Base-by-base conservation (phyloP, 2,329 filamentous ascomycete genomes). In the Drechslerella dactyloides region DNA sequence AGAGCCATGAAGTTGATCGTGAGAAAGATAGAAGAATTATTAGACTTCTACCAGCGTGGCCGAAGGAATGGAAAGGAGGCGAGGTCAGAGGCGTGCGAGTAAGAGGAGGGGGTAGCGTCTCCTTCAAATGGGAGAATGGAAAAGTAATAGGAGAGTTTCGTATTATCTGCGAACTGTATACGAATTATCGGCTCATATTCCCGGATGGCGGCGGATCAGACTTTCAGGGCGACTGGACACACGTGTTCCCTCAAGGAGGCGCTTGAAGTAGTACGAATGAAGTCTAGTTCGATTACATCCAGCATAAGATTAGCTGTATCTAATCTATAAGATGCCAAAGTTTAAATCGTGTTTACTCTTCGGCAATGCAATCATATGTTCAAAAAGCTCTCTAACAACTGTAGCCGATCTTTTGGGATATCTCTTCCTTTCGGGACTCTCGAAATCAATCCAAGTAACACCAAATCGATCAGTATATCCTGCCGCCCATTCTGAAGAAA, bases 381-480 rank as follows among this genome's bases (percentile, higher is more conserved):
- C 74, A 33, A 78, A 78, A 33, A 77, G 76, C 7, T 77, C 75
- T n/a, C 74, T 75, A 44, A 79, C 4, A 23, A 79, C 78, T 10
- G 76, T 75, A 3, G 79, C 79, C 0, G 79, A 80, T 48, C 77
- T 76, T 73, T 81, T 81, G 0, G 80, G 80, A 72, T 78, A 79
- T 53, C 80, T 75, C 35, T 79, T 81, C 19, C 79, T 77, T 60
- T 79, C 77, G 23, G 80, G 51, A 1, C 79, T 81, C 5, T 78
- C 75, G 52, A 80, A 81, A 60, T 82, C 80, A 3, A 82, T 76
- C 79, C 80, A 82, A 0, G 79, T 80, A 7, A 78, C 78, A 0
- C 81, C 80, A 44, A 82, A 82, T 0, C 80, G 75, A 64, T 81
- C 80, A 0, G 78, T 79, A 59, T 76, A 81, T 0, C 81, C 81